Evolutionary conservation across 1,139 yeast genomes (phyloP).

Genomic region (Arxiozyma slooffiae): DNA sequence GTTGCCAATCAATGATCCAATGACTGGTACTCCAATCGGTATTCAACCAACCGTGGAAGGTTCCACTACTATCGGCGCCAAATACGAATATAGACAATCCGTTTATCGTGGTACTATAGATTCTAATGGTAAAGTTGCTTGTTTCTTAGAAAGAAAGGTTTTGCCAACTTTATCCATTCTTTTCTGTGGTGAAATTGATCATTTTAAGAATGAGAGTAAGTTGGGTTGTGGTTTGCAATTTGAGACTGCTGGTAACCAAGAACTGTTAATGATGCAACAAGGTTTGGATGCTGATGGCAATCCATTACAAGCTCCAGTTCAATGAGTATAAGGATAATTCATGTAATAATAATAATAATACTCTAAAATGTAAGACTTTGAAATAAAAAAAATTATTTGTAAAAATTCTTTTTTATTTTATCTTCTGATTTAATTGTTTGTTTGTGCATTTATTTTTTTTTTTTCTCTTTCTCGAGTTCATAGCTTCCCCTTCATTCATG

Average conservation of each 20-base stretch:
- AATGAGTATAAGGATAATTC: neutral
- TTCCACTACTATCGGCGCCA: constrained; percentile 88
- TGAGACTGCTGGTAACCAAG: constrained; percentile 90
- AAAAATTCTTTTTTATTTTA: too few species aligned
- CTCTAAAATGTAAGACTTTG: too few species aligned
- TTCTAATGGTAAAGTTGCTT: constrained; percentile 81
- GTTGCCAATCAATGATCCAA: constrained; percentile 69
- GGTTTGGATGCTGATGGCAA: constrained; percentile 79
- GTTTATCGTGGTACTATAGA: constrained; percentile 93
- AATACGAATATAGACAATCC: constrained; percentile 95
- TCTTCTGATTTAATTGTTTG: neutral
- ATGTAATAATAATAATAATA: too few species aligned
- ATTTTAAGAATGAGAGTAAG: constrained; percentile 70
- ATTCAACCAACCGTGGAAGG: constrained; percentile 81
- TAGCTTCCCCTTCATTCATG: neutral
- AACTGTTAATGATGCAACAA: constrained; percentile 65
- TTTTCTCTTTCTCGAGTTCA: neutral
- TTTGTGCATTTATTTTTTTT: neutral
- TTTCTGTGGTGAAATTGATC: constrained; percentile 93
- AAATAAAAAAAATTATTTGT: too few species aligned
- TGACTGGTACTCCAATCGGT: constrained; percentile 74
- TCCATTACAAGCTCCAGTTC: constrained; percentile 50
- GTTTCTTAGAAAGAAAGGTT: constrained; percentile 86
- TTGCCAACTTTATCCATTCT: constrained; percentile 83
- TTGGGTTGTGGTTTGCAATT: constrained; percentile 92